phyloP scores from a whole-genome alignment of 1,284 basidiomycete species.

The Cutaneotrichosporon sp. region DNA sequence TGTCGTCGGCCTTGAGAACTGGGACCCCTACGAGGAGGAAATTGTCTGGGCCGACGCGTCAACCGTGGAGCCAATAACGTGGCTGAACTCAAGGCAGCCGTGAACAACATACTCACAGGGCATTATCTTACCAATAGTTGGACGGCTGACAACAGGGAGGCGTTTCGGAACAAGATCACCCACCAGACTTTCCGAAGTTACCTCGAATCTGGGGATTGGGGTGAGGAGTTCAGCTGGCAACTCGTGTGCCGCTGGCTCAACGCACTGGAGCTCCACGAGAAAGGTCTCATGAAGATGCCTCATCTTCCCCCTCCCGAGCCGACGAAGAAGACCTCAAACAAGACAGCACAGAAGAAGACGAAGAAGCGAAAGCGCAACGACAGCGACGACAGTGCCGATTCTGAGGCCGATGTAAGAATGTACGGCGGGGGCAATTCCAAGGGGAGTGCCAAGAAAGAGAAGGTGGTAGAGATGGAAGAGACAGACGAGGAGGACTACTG shows the following conservation, averaged over 20 bases:
- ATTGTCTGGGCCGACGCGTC: not conserved
- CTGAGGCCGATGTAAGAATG: not conserved
- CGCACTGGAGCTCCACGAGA: not conserved
- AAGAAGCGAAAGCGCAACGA: not conserved
- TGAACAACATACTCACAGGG: too few relatives aligned
- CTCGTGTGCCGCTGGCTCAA: conserved; percentile 9
- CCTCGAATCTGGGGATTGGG: conserved; percentile 5
- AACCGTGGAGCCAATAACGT: too few relatives aligned
- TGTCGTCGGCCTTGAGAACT: conserved; percentile 10
- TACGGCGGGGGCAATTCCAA: too few relatives aligned
- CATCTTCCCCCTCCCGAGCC: not conserved
- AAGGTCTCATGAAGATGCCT: not conserved
- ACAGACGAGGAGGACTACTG: not conserved
- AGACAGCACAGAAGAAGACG: too few relatives aligned
- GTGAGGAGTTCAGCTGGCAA: conserved; percentile 5
- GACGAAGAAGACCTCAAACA: not conserved
- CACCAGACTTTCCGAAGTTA: conserved; percentile 2
- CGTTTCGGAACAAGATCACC: not conserved
- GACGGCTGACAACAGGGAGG: not conserved
- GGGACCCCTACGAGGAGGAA: not conserved
- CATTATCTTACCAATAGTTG: not conserved
- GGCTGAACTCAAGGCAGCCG: too few relatives aligned
- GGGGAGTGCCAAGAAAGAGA: not conserved
- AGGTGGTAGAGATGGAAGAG: not conserved
- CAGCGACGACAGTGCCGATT: not conserved